phyloP scores from a whole-genome alignment of 768 basidiomycete genomes.

The Amanita molliuscula region DNA sequence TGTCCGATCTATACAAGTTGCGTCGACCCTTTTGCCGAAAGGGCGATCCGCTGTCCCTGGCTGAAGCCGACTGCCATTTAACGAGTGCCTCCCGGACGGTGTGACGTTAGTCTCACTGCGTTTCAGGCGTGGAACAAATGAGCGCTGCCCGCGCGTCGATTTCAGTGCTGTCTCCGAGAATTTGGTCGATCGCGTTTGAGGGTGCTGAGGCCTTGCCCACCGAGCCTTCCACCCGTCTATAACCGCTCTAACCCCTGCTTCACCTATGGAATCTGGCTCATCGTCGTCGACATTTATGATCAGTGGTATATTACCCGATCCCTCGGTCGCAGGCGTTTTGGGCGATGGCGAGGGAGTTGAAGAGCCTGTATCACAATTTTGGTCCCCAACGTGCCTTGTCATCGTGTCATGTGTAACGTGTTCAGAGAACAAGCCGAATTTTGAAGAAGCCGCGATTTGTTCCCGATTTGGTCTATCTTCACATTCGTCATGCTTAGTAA shows the following conservation, averaged over 20 bases:
- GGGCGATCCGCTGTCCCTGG: neutral
- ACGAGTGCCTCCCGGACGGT: conserved; percentile 25
- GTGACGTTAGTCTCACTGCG: conserved; percentile 38
- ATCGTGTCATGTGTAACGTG: neutral
- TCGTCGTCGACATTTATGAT: conserved; percentile 18
- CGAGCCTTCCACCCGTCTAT: conserved; percentile 21
- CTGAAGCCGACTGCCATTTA: neutral
- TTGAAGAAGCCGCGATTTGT: neutral
- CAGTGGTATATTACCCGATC: neutral
- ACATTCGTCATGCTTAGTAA: neutral
- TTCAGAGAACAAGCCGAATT: neutral
- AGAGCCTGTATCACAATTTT: neutral
- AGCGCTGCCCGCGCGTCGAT: conserved; percentile 13
- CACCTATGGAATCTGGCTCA: conserved; percentile 10
- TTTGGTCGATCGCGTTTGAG: neutral
- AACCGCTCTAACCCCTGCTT: conserved; percentile 13
- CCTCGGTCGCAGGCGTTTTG: conserved; percentile 1
- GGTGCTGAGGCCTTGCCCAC: conserved; percentile 11
- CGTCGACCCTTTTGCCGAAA: neutral
- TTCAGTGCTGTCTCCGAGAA: conserved; percentile 13
- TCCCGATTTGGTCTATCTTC: neutral
- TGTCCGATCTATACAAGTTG: neutral
- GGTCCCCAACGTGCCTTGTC: neutral
- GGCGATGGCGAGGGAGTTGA: conserved; percentile 1
- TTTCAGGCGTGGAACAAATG: conserved; percentile 16